Percentiles rank a stretch among this genome's conserved stretches.
These are phyloP conservation scores for Exserohilum rostratum DNA, from an alignment of 2,329 filamentous ascomycete species.

Conservation along the genomic window DNA sequence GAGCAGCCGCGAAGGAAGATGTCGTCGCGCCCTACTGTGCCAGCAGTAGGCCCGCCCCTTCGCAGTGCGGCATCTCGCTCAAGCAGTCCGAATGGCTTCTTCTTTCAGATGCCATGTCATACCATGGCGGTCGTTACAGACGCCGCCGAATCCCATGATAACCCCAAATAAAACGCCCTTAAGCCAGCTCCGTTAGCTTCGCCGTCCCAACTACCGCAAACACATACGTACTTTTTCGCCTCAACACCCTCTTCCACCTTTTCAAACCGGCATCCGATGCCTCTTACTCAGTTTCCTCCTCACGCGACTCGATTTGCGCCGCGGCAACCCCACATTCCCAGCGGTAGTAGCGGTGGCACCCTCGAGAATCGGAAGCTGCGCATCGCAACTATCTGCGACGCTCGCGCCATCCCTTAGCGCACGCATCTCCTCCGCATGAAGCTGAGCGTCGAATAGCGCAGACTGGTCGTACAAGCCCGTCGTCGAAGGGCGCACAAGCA, in stretches of 20 bases:
- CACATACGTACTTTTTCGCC: constrained; percentile 1
- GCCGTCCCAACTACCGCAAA: neutral
- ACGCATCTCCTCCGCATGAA: constrained; percentile 12
- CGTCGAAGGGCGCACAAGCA: constrained; percentile 22
- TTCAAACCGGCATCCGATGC: constrained; percentile 25
- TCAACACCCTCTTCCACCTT: too few relatives aligned
- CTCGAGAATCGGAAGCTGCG: constrained; percentile 22
- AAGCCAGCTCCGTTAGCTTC: too few relatives aligned
- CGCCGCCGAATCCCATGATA: neutral
- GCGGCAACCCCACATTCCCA: constrained; percentile 12
- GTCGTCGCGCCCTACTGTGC: too few relatives aligned
- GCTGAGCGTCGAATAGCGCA: constrained; percentile 9
- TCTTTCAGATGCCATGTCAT: too few relatives aligned
- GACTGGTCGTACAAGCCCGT: constrained; percentile 12
- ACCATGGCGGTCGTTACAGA: too few relatives aligned
- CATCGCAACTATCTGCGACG: constrained; percentile 27
- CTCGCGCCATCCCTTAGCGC: constrained; percentile 23
- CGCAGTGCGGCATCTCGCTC: too few relatives aligned
- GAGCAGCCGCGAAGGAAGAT: too few relatives aligned
- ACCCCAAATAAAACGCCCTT: too few relatives aligned
- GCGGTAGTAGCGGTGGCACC: neutral
- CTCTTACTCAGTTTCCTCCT: constrained; percentile 29
- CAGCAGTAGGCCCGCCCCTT: too few relatives aligned
- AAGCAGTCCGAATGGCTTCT: too few relatives aligned
- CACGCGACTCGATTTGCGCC: constrained; percentile 10